Conservation (phyloP, 768 basidiomycete species). For the Tremella fuciformis region DNA sequence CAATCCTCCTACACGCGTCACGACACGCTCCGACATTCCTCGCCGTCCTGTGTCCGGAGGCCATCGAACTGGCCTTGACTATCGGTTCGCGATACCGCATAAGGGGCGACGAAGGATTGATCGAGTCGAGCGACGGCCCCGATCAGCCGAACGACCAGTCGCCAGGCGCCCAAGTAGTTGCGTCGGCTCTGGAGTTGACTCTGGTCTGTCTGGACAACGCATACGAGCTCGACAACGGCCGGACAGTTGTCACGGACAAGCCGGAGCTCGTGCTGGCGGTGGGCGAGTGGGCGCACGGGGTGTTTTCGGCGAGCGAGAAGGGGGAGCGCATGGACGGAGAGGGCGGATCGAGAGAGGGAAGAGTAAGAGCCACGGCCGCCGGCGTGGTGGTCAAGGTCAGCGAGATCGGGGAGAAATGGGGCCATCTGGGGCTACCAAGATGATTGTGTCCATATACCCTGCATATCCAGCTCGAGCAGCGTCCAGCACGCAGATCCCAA, state of each 20-base stretch:
- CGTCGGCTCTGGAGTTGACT: slow-evolving; percentile 71
- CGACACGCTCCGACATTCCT: slow-evolving; percentile 78
- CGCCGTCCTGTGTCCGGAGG: slow-evolving; percentile 72
- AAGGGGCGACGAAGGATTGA: slow-evolving; percentile 39
- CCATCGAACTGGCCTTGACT: slow-evolving; percentile 77
- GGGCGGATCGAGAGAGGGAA: slow-evolving; percentile 58
- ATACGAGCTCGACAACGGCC: slow-evolving; percentile 72
- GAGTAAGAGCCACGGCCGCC: slow-evolving; percentile 67
- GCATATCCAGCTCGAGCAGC: too few relatives aligned
- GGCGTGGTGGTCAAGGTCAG: slow-evolving; percentile 79
- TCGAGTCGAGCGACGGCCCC: slow-evolving; percentile 11
- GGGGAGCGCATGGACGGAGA: slow-evolving; percentile 64
- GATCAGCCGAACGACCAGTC: slow-evolving; percentile 48
- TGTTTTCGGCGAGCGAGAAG: slow-evolving; percentile 66
- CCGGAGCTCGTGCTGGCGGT: slow-evolving; percentile 66
- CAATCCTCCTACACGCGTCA: slow-evolving; percentile 76
- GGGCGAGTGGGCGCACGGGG: slow-evolving; percentile 74
- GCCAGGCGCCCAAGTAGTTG: slow-evolving; percentile 67
- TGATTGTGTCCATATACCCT: not conserved
- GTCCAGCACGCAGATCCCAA: too few relatives aligned
- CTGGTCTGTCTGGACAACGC: slow-evolving; percentile 72
- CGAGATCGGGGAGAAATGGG: slow-evolving; percentile 66
- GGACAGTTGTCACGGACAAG: slow-evolving; percentile 70
- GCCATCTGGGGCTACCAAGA: slow-evolving; percentile 57
- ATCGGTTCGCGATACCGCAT: slow-evolving; percentile 61